These are phyloP conservation scores for Pseudoperonospora humuli DNA, from an alignment of 352 stramenopile species.

Conservation along the genomic window DNA sequence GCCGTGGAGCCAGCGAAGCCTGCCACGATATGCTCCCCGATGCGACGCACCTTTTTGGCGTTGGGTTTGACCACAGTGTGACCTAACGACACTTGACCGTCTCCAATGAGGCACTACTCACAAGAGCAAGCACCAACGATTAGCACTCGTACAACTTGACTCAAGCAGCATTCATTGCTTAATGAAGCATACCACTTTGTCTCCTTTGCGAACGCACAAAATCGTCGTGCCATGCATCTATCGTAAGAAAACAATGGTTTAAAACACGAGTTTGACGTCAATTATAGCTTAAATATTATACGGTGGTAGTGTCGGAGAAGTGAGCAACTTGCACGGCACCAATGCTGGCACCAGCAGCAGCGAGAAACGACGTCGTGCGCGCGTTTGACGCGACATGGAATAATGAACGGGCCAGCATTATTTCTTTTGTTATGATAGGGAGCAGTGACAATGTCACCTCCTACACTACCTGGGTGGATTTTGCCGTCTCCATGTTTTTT, in stretches of 20 bases:
- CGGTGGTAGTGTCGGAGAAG: conserved; percentile 54
- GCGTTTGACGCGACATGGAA: conserved; percentile 29
- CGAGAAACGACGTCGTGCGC: conserved; percentile 7
- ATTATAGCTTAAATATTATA: conserved; percentile 7
- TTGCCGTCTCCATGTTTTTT: no score
- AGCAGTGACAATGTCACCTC: no score
- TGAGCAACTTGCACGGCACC: conserved; percentile 15
- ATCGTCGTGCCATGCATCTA: conserved; percentile 96
- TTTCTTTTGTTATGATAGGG: conserved; percentile 4
- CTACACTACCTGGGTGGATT: no score
- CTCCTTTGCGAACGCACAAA: conserved; percentile 95
- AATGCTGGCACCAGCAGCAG: conserved; percentile 11
- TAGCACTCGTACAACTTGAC: no score
- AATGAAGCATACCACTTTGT: conserved; percentile 90
- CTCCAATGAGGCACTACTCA: conserved; percentile 90
- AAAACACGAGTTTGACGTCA: background rate
- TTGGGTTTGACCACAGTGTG: conserved; percentile 96
- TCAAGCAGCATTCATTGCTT: no score
- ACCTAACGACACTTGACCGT: conserved; percentile 97
- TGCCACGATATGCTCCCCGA: conserved; percentile 92
- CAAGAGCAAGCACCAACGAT: background rate
- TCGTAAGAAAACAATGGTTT: background rate
- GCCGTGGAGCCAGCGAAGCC: conserved; percentile 96
- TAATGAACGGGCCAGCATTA: conserved; percentile 64
- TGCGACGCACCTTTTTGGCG: conserved; percentile 95